Base-by-base conservation (phyloP, 306 rosid genomes). In the Canavalia gladiata region DNA sequence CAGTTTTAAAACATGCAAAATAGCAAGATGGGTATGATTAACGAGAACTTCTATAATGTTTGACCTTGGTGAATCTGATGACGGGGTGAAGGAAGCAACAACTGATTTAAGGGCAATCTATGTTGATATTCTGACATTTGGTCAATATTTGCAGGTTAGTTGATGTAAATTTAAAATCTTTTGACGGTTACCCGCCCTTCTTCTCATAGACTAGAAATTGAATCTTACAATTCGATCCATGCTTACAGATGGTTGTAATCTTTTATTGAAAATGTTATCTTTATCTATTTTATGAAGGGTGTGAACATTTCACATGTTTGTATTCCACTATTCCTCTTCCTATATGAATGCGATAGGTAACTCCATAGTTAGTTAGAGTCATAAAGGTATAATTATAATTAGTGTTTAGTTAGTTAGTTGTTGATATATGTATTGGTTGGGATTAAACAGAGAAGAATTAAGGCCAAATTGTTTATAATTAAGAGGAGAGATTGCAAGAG, bases 11-110 rank as follows among this genome's bases (percentile, higher is more conserved):
- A 50, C 94, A 94, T 86, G 97, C 97, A 81, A 94, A 94, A 35
- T 66, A 89, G 92, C 87, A 92, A 90, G 89, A 89, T 83, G 81
- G 91, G 99, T 4, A 93, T 95, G 99, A 90, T 18, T 93, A 76
- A 95, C 98, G 49, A 93, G 93, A 91, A 69, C 98, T 56, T 95
- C 98, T 75, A 91, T 93, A 87, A 95, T 95, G 99, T 81, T 95
- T 82, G 99, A 98, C 79, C 99, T 95, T 11, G 98, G 97, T 68
- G 99, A 95, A 89, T 70, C 97, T 7, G 97, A 95, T 69, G 92
- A 90, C 68, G 99, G 93, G 89, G 81, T 95, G 84, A 90, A 90
- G 89, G 84, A 91, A 88, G 82, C 92, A 33, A 84, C 91, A 87
- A 87, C 88, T 76, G 93, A 93, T 88, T 85, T 95, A 82, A 90